phyloP scores from a whole-genome alignment of 1,284 basidiomycete genomes.

The Phellopilus nigrolimitatus region DNA sequence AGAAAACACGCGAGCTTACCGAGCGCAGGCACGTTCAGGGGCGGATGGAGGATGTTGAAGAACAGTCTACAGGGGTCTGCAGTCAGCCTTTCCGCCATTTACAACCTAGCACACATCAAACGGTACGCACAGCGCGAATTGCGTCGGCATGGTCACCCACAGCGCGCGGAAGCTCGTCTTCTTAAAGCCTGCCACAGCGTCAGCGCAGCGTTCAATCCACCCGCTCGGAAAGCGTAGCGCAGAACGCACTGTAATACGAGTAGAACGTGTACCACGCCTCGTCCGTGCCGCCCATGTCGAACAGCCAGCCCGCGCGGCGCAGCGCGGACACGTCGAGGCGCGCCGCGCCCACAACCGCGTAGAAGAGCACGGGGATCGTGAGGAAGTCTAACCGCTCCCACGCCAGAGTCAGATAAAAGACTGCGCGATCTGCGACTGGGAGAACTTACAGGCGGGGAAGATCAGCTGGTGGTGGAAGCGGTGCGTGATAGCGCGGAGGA shows the following conservation, averaged over 20 bases:
- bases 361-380: constrained; percentile 80
- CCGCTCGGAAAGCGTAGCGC: neutral
- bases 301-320: constrained; percentile 80
- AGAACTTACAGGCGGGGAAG: constrained; percentile 77
- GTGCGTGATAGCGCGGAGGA: constrained; percentile 79
- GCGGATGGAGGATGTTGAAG: constrained; percentile 93
- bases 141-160: constrained; percentile 77
- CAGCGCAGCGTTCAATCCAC: neutral
- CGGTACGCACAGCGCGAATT: constrained; percentile 63
- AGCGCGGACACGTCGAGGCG: constrained; percentile 60
- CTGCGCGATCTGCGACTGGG: constrained; percentile 1
- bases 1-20: constrained; percentile 38
- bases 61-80: constrained; percentile 50
- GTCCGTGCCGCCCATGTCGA: constrained; percentile 63
- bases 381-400: constrained; percentile 75
- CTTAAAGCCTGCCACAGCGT: constrained; percentile 45
- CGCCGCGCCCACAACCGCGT: constrained; percentile 67
- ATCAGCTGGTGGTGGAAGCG: constrained; percentile 85
- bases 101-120: neutral
- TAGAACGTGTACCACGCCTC: constrained; percentile 85
- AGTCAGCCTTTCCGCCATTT: constrained; percentile 10
- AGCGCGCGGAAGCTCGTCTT: constrained; percentile 60
- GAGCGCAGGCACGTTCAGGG: constrained; percentile 89
- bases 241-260: constrained; percentile 59
- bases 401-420: too few relatives aligned